A percentile compares a stretch with the other conserved stretches of the same genome.
These are phyloP conservation scores for Chloris gayana DNA, from an alignment of 176 grass and related monocot genomes.

Conservation along the genomic window DNA sequence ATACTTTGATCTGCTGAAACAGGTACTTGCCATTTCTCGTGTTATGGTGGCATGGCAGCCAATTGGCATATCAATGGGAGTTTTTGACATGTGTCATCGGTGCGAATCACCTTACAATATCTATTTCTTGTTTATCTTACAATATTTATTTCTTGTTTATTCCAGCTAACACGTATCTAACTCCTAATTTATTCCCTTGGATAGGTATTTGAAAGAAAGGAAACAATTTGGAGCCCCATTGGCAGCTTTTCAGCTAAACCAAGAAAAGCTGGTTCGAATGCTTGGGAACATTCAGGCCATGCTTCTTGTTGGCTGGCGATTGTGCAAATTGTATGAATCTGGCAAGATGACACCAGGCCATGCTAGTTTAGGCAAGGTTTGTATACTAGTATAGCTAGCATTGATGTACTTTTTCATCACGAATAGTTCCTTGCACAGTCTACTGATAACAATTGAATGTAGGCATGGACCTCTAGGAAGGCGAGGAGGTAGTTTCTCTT, in stretches of 20 bases:
- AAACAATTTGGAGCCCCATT: slow-evolving; percentile 75
- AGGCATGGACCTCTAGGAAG: slow-evolving; percentile 75
- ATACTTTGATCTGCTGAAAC: slow-evolving; percentile 13
- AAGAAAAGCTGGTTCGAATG: slow-evolving; percentile 77
- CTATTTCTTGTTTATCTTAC: background rate
- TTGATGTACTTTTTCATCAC: too few species aligned
- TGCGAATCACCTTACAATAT: slow-evolving; percentile 17
- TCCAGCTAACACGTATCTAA: background rate
- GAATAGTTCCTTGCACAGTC: background rate
- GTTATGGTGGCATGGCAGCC: slow-evolving; percentile 81
- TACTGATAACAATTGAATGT: background rate
- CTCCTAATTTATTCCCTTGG: background rate
- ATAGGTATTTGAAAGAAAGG: slow-evolving; percentile 82
- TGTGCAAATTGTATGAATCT: slow-evolving; percentile 77
- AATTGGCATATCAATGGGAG: slow-evolving; percentile 74
- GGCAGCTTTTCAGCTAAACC: slow-evolving; percentile 75
- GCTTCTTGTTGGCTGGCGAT: slow-evolving; percentile 77
- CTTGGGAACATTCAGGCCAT: slow-evolving; percentile 83
- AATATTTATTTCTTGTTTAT: background rate
- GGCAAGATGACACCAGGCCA: slow-evolving; percentile 82
- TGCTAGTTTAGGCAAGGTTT: slow-evolving; percentile 74
- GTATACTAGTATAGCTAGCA: slow-evolving; percentile 2
- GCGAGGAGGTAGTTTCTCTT: slow-evolving; percentile 67
- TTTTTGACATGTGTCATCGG: slow-evolving; percentile 71
- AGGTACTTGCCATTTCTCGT: slow-evolving; percentile 76